A percentile compares a stretch with the other conserved stretches of the same genome.
Evolutionary conservation across 345 rosid species (phyloP).

Genomic region (Erysimum cheiranthoides): DNA sequence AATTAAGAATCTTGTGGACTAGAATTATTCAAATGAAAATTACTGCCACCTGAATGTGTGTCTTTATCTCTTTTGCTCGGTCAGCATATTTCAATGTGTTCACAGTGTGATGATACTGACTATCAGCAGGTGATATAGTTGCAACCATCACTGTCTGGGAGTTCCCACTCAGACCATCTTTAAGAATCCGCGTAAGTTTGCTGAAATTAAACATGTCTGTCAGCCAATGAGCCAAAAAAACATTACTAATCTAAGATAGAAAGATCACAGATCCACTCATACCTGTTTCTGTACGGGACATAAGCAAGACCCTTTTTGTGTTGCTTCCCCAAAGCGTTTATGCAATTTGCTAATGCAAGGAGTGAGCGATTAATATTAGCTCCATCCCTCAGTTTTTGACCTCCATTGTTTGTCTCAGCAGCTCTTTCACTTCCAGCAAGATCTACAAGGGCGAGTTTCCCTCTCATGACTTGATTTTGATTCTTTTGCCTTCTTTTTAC

Average conservation of each 20-base stretch:
- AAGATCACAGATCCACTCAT: constrained; percentile 27
- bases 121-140: constrained; percentile 51
- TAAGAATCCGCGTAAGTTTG: constrained; percentile 90
- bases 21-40: constrained; percentile 15
- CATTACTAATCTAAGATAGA: background rate
- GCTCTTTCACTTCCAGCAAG: constrained; percentile 99
- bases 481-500: constrained; percentile 84
- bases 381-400: constrained; percentile 95
- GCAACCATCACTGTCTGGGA: constrained; percentile 98
- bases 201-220: constrained; percentile 35
- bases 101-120: constrained; percentile 62
- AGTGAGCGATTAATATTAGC: constrained; percentile 93
- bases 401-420: constrained; percentile 89
- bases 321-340: constrained; percentile 90
- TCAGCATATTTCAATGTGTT: constrained; percentile 98
- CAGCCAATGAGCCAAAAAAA: constrained; percentile 26
- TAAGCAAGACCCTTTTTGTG: constrained; percentile 98
- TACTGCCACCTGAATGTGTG: constrained; percentile 63
- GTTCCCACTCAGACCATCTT: constrained; percentile 99
- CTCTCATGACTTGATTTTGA: constrained; percentile 75
- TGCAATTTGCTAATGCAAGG: constrained; percentile 96
- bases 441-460: constrained; percentile 98
- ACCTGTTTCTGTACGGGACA: constrained; percentile 98
- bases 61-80: constrained; percentile 95
- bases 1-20: background rate